Conservation (phyloP, 2,329 filamentous ascomycete genomes). For the Mycosphaerella arachidis region DNA sequence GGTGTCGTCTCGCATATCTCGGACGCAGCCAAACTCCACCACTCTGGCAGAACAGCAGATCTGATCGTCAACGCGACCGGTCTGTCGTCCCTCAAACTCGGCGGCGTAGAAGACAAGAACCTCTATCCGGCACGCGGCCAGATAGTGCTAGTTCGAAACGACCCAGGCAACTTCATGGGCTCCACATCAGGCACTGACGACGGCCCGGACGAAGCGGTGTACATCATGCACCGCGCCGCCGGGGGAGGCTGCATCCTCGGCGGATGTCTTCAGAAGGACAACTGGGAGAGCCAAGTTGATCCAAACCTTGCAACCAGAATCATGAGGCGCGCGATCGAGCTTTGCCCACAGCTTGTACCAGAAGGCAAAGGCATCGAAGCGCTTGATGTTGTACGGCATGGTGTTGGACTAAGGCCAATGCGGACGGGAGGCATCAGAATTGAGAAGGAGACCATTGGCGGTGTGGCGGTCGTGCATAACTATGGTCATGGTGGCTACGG, state of each 20-base stretch:
- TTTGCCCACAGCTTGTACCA: constrained; percentile 59
- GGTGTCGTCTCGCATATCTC: constrained; percentile 58
- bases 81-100: constrained; percentile 67
- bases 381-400: constrained; percentile 72
- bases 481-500: constrained; percentile 79
- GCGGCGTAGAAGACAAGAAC: constrained; percentile 71
- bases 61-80: constrained; percentile 84
- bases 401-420: constrained; percentile 74
- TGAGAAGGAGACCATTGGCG: constrained; percentile 64
- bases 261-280: constrained; percentile 75
- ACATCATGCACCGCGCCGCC: constrained; percentile 76
- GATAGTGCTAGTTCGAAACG: constrained; percentile 77
- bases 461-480: constrained; percentile 69
- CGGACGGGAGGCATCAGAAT: constrained; percentile 69
- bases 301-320: constrained; percentile 75
- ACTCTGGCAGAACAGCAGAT: constrained; percentile 55
- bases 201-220: constrained; percentile 65
- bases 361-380: constrained; percentile 65
- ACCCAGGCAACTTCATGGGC: constrained; percentile 61
- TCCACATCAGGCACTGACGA: constrained; percentile 69
- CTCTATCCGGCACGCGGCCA: constrained; percentile 78
- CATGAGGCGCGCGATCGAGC: constrained; percentile 69
- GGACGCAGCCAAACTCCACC: constrained; percentile 61
- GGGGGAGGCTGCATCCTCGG: constrained; percentile 81
- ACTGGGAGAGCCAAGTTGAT: constrained; percentile 76